A percentile compares a stretch with the other conserved stretches of the same genome.
phyloP scores from a whole-genome alignment of 2,329 filamentous ascomycete genomes.

The Curvularia eragrostidis region DNA sequence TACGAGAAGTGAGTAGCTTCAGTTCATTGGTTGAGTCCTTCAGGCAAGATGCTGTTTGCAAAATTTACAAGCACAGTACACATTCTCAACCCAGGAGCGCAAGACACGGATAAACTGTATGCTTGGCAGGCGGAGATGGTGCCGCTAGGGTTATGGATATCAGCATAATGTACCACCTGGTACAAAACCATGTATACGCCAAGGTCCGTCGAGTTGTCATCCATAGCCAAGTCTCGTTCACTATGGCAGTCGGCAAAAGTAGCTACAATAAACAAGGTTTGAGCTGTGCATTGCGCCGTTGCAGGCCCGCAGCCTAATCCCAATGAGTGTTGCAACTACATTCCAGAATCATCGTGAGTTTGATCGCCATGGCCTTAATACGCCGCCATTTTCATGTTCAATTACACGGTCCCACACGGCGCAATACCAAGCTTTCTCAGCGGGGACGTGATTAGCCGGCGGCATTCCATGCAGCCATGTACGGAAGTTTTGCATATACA shows the following conservation, averaged over 20 bases:
- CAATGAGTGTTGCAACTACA: not conserved
- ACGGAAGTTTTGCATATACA: slow-evolving; percentile 6
- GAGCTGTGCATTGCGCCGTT: not conserved
- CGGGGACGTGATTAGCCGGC: slow-evolving; percentile 32
- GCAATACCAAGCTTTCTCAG: slow-evolving; percentile 15
- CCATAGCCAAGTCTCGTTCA: not conserved
- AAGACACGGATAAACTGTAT: not conserved
- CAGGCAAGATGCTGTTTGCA: not conserved
- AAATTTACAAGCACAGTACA: not conserved
- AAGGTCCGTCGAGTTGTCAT: not conserved
- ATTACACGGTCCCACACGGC: slow-evolving; percentile 12
- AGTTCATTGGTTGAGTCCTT: not conserved
- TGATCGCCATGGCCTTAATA: not conserved
- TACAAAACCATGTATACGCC: not conserved
- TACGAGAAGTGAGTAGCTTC: not conserved
- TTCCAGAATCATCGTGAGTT: not conserved
- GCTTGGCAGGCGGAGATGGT: not conserved
- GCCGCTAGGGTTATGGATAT: not conserved
- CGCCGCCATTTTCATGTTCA: not conserved
- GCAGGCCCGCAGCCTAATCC: not conserved
- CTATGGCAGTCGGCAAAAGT: not conserved
- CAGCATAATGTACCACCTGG: not conserved
- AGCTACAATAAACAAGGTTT: not conserved
- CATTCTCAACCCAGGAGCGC: not conserved
- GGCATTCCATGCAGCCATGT: slow-evolving; percentile 19